A percentile compares a stretch with the other conserved stretches of the same genome.
These are phyloP conservation scores for Helenozyma rhizophorensis DNA, from an alignment of 805 yeast species.

Conservation along the genomic window DNA sequence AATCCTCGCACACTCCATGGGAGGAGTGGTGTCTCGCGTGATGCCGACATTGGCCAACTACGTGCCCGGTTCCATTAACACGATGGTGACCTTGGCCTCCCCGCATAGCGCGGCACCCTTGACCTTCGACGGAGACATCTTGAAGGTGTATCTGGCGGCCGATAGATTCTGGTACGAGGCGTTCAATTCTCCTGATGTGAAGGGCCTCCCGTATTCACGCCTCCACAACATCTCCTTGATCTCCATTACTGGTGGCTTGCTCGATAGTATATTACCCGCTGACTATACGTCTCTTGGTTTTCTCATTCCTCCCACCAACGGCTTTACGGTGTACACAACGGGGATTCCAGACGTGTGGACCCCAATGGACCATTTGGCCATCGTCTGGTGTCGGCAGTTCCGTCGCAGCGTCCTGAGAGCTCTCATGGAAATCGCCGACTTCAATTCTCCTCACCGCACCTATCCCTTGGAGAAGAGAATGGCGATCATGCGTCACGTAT, in stretches of 20 bases:
- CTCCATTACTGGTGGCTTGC: conserved; percentile 85
- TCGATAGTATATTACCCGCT: conserved; percentile 79
- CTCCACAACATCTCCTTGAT: conserved; percentile 60
- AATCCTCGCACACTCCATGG: conserved; percentile 92
- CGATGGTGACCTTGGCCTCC: conserved; percentile 80
- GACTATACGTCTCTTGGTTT: conserved; percentile 79
- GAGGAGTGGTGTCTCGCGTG: conserved; percentile 89
- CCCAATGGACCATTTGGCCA: conserved; percentile 88
- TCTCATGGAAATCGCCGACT: conserved; percentile 58
- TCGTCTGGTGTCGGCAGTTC: conserved; percentile 94
- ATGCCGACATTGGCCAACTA: conserved; percentile 80
- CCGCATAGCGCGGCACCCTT: conserved; percentile 93
- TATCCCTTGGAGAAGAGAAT: conserved; percentile 52
- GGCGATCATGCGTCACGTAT: conserved; percentile 43
- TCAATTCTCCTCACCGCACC: conserved; percentile 44
- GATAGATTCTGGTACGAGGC: conserved; percentile 80
- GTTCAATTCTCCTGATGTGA: conserved; percentile 24
- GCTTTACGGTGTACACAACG: conserved; percentile 77
- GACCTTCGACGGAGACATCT: conserved; percentile 85
- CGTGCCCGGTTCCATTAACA: conserved; percentile 64
- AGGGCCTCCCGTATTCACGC: conserved; percentile 25
- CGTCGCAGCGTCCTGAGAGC: conserved; percentile 58
- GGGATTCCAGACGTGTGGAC: conserved; percentile 93
- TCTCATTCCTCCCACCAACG: conserved; percentile 67
- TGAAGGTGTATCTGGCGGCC: conserved; percentile 65